Conservation (phyloP, 345 rosid genomes). For the Arabis hirsuta region DNA sequence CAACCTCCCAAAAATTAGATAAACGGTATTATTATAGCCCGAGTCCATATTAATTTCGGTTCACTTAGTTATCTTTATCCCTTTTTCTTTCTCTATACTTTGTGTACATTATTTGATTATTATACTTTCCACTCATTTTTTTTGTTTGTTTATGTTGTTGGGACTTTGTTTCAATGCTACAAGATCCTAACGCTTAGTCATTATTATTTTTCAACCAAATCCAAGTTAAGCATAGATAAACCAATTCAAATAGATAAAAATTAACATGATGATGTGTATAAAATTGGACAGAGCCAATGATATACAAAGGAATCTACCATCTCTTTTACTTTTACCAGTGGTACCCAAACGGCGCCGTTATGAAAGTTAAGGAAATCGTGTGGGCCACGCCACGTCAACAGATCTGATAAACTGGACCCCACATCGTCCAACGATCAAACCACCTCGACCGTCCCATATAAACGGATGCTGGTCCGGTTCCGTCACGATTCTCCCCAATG, state of each 20-base stretch:
- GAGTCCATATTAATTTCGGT: not conserved
- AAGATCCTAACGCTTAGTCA: constrained; percentile 30
- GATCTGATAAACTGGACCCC: constrained; percentile 76
- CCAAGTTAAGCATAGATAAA: not conserved
- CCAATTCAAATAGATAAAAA: not conserved
- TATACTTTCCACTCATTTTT: not conserved
- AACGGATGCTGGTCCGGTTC: constrained; percentile 82
- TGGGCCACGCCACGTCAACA: constrained; percentile 75
- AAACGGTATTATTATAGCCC: constrained; percentile 50
- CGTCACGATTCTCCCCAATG: constrained; percentile 52
- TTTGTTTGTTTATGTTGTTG: constrained; percentile 8
- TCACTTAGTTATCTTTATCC: not conserved
- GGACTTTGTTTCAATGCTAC: constrained; percentile 1
- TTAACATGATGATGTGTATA: not conserved
- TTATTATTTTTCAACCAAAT: not conserved
- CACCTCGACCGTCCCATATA: constrained; percentile 52
- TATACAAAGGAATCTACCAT: constrained; percentile 48
- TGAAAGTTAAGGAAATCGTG: constrained; percentile 63
- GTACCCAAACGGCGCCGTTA: constrained; percentile 47
- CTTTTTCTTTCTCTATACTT: not conserved
- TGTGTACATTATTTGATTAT: not conserved
- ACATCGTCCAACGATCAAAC: constrained; percentile 55
- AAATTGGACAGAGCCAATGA: constrained; percentile 42
- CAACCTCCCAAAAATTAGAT: constrained; percentile 80
- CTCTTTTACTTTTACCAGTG: constrained; percentile 44